Evolutionary conservation across 139 green algal genomes (phyloP).

Genomic region (Coelastrella sp.): DNA sequence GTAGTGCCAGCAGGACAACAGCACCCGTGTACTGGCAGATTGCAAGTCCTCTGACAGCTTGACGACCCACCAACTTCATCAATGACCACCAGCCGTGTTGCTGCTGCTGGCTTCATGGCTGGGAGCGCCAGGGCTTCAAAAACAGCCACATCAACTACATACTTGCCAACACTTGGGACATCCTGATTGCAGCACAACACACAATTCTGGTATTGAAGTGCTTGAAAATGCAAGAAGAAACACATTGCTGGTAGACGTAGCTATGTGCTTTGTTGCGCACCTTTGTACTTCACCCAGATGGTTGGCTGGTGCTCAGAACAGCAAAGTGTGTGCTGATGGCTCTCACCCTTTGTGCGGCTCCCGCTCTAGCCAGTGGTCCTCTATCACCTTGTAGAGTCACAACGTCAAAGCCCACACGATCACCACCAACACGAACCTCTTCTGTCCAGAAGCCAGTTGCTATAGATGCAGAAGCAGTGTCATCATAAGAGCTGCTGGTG

Average conservation of each 20-base stretch:
- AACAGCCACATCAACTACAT: constrained; percentile 51
- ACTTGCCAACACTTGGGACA: constrained; percentile 52
- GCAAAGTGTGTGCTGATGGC: neutral
- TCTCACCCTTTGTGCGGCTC: neutral
- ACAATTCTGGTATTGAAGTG: no score
- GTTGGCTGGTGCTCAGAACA: neutral
- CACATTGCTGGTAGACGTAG: no score
- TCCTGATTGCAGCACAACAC: constrained; percentile 12
- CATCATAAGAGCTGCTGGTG: neutral
- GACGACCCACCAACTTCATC: constrained; percentile 61
- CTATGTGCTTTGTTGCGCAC: no score
- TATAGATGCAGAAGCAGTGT: neutral
- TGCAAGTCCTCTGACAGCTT: no score
- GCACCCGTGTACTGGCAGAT: no score
- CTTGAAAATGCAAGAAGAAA: no score
- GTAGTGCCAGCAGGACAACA: no score
- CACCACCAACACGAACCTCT: constrained; percentile 40
- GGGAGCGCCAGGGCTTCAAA: constrained; percentile 57
- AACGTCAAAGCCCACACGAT: constrained; percentile 56
- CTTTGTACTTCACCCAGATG: neutral
- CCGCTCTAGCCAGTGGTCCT: constrained; percentile 44
- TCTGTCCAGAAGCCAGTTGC: constrained; percentile 53
- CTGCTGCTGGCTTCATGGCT: neutral
- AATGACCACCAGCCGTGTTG: constrained; percentile 43
- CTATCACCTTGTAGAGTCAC: constrained; percentile 38